Base-by-base conservation (phyloP, 495 filamentous ascomycete species). In the Daldinia bambusicola region DNA sequence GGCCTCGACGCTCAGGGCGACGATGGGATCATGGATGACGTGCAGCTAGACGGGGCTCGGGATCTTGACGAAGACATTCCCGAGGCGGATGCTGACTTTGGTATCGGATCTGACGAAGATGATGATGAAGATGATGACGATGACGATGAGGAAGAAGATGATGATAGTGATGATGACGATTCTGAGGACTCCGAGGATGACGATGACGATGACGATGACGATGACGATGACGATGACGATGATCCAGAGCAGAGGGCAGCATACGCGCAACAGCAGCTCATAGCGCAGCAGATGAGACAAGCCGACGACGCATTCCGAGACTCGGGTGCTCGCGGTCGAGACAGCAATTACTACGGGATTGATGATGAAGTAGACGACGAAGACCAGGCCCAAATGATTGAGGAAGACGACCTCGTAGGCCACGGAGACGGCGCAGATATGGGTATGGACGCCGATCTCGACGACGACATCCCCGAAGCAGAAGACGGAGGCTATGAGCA, bases 51-150 rank as follows among this genome's bases (percentile, higher is more conserved):
- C 41, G 77, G 74, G 3, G 79, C 67, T 10, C 67, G 82, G 63
- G 88, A 92, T 81, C 71, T 91, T 63, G 89, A 92, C 76, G 89
- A 87, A 55, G 89, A 91, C 9, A 86, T 91, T 7, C 89, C 89
- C 0, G 89, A 91, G 61, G 89, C 87, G 9, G 88, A 66, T 1
- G 81, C 65, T 1, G 85, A 80, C 18, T 80, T 85, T 55, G 84
- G 81, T 20, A 76, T 75, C 43, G 82, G 85, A 45, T 83, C 79
- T 20, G 73, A 67, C 10, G 81, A 80, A 0, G 84, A 84, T 6
- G 84, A 77, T 0, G 75, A 53, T 2, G 22, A 26, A 26, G 26
- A 26, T 3, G 26, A 22, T 6, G 20, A 3, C 1, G 26, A 26
- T 26, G 26, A 26, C 1, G 26, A 26, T 3, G 26, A 26, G 1